These are phyloP conservation scores for Scytalidium lignicola DNA, from an alignment of 2,329 filamentous ascomycete genomes.

Conservation along the genomic window DNA sequence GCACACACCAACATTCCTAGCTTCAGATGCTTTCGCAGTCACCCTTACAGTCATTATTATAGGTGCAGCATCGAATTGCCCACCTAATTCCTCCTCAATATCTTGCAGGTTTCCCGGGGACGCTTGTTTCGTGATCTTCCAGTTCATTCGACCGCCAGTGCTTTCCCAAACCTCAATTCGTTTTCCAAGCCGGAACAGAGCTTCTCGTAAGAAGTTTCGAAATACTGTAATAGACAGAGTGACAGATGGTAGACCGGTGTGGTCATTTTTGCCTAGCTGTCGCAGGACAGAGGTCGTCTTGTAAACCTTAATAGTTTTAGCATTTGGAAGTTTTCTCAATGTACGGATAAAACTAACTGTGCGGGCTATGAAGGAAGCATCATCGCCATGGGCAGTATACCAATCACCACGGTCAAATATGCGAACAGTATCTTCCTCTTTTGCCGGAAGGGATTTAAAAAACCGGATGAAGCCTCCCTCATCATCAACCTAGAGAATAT, in stretches of 20 bases:
- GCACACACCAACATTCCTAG: slow-evolving; percentile 84
- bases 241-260: slow-evolving; percentile 83
- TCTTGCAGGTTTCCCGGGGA: slow-evolving; percentile 96
- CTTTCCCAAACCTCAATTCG: slow-evolving; percentile 87
- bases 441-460: slow-evolving; percentile 77
- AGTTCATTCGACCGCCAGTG: slow-evolving; percentile 72
- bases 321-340: neutral
- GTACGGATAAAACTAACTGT: slow-evolving; percentile 44
- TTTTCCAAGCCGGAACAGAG: slow-evolving; percentile 85
- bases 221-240: slow-evolving; percentile 95
- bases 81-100: slow-evolving; percentile 91
- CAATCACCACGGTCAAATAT: slow-evolving; percentile 93
- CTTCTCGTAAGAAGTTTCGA: slow-evolving; percentile 90
- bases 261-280: slow-evolving; percentile 78
- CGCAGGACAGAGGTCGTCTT: slow-evolving; percentile 95
- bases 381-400: slow-evolving; percentile 87
- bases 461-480: slow-evolving; percentile 95
- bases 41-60: slow-evolving; percentile 96
- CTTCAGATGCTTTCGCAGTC: slow-evolving; percentile 79
- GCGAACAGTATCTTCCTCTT: slow-evolving; percentile 70
- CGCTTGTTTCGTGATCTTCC: slow-evolving; percentile 87
- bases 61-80: slow-evolving; percentile 81
- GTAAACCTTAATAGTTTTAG: slow-evolving; percentile 60
- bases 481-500: slow-evolving; percentile 70
- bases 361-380: slow-evolving; percentile 78